These are phyloP conservation scores for Rhododendron ferrugineum DNA, from an alignment of 148 eudicot species.

Conservation along the genomic window DNA sequence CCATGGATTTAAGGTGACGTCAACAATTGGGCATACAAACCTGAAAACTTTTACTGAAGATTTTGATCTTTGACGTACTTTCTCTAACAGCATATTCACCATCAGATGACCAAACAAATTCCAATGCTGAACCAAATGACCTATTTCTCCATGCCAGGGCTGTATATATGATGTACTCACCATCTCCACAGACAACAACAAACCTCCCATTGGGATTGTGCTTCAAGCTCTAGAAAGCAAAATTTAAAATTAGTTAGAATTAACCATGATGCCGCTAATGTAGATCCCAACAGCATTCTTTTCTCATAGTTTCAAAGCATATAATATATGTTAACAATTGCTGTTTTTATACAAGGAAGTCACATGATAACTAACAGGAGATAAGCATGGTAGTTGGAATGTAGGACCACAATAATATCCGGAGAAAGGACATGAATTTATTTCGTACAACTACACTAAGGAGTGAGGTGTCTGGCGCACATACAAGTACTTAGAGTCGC, in stretches of 20 bases:
- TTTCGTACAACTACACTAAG: not conserved
- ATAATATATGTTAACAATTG: not conserved
- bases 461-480: not conserved
- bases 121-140: conserved; percentile 93
- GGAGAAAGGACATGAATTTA: not conserved
- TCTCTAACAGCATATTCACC: conserved; percentile 98
- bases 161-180: conserved; percentile 86
- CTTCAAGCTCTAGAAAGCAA: conserved; percentile 61
- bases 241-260: not conserved
- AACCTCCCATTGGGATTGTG: conserved; percentile 99
- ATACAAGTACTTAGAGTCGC: not conserved
- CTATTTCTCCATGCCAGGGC: conserved; percentile 96
- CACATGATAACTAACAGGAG: not conserved
- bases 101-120: conserved; percentile 89
- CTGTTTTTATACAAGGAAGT: not conserved
- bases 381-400: not conserved
- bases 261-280: not conserved
- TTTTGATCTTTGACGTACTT: conserved; percentile 95
- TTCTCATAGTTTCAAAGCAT: not conserved
- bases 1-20: not conserved
- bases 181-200: conserved; percentile 97
- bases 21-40: conserved; percentile 34
- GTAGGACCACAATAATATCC: not conserved
- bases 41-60: conserved; percentile 83
- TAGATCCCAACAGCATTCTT: not conserved